Evolutionary conservation across 2,329 filamentous ascomycete genomes (phyloP), one percentile per base, ranked within the genome.

Genomic region (Pseudogymnoascus sp.): DNA sequence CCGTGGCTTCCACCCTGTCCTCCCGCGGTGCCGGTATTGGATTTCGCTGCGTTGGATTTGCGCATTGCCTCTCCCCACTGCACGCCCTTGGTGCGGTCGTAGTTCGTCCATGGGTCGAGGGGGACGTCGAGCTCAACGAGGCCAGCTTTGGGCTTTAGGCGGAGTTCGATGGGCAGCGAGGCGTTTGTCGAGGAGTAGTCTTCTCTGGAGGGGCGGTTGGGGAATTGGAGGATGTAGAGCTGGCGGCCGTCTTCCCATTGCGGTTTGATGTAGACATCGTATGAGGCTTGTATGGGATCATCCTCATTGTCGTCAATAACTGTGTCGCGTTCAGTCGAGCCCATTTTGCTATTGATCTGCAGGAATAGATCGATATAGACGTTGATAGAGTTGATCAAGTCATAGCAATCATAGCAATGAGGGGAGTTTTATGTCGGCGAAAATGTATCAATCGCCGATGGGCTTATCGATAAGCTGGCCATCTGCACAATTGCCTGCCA

Each of bases 71-170:
- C 85, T 16, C 92, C 94, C 84, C 91, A 97, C 67, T 84, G 82
- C 60, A 94, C 77, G 58, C 91, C 93, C 77, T 93, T 92, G 67
- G 84, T 83, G 67, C 88, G 84, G 77, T 97, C 92, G 79, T 96
- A 97, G 71, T 90, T 88, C 64, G 74, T 75, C 62, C 78, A 74
- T 58, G 80, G 79, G 78, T 87, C 85, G 69, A 97, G 80, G 4
- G 91, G 91, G n/a, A 97, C 83, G 73, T 99, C 94, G 60, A 97
- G 81, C 76, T 99, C 94, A 62, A 97, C 80, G 77, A 97, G 90
- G 62, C 92, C 92, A 0, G 90, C 84, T 62, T 82, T 78, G 12
- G 87, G 83, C 78, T 97, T 99, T 73, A 96, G 79, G 67, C 93
- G 91, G 70, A 97, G 79, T 69, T 89, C 85, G 14, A 84, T 79